Conservation (phyloP, 805 yeast species). For the Kurtzmaniella fragi region DNA sequence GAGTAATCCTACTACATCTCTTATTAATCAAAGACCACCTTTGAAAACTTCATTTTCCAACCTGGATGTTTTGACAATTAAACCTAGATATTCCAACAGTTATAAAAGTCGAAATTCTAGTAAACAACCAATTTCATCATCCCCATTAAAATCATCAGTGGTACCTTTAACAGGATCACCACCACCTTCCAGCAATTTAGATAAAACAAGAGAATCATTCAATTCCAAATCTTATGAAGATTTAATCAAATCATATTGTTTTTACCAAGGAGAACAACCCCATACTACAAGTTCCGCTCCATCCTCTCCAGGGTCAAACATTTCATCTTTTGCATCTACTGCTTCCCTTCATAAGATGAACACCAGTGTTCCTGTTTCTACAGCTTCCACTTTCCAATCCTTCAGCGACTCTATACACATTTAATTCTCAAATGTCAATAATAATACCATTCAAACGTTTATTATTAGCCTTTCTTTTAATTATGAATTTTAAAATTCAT, state of each 20-base stretch:
- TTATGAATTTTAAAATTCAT: no score
- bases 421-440: slow-evolving; percentile 5
- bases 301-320: neutral
- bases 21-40: slow-evolving; percentile 10
- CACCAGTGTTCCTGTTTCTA: slow-evolving; percentile 10
- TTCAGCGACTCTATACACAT: slow-evolving; percentile 29
- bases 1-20: slow-evolving; percentile 3
- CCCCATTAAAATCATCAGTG: slow-evolving; percentile 7
- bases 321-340: slow-evolving; percentile 2
- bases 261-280: slow-evolving; percentile 20
- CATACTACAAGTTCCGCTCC: slow-evolving; percentile 9
- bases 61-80: slow-evolving; percentile 10
- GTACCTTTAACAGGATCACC: slow-evolving; percentile 2
- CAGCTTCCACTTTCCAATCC: slow-evolving; percentile 30
- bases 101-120: slow-evolving; percentile 10
- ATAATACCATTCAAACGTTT: no score
- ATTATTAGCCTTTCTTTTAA: no score
- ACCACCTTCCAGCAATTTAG: slow-evolving; percentile 2
- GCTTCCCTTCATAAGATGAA: slow-evolving; percentile 3
- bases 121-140: neutral
- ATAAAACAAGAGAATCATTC: slow-evolving; percentile 10
- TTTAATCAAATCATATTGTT: slow-evolving; percentile 31
- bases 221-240: slow-evolving; percentile 26
- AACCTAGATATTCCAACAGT: slow-evolving; percentile 23
- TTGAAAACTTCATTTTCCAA: slow-evolving; percentile 15